A percentile compares a stretch with the other conserved stretches of the same genome.
These are phyloP conservation scores for Heritiera littoralis DNA, from an alignment of 345 rosid species.

Conservation along the genomic window DNA sequence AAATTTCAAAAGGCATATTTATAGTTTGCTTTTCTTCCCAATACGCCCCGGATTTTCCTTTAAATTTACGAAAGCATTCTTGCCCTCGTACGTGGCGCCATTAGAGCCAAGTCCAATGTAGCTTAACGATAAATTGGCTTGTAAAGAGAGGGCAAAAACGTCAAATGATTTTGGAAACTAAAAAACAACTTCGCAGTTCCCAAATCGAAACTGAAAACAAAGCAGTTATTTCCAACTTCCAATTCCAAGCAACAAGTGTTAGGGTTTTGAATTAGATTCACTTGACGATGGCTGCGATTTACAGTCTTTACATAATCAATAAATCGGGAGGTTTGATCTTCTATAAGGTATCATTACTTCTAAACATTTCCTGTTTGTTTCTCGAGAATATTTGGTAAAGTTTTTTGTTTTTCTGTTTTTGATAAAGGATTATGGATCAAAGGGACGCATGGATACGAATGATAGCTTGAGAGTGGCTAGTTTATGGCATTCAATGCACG, in stretches of 20 bases:
- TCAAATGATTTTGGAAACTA: not conserved
- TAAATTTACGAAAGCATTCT: not conserved
- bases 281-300: slow-evolving; percentile 65
- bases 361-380: slow-evolving; percentile 18
- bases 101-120: not conserved
- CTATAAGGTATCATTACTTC: slow-evolving; percentile 57
- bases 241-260: not conserved
- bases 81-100: not conserved
- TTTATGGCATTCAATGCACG: slow-evolving; percentile 99
- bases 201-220: not conserved
- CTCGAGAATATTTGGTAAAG: not conserved
- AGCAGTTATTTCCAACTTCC: not conserved
- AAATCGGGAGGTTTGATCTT: slow-evolving; percentile 87
- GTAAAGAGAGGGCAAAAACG: not conserved
- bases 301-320: slow-evolving; percentile 82
- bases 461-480: slow-evolving; percentile 98
- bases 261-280: slow-evolving; percentile 20
- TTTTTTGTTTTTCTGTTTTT: not conserved
- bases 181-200: not conserved
- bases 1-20: not conserved
- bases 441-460: slow-evolving; percentile 96
- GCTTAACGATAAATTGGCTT: not conserved
- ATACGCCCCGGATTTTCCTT: not conserved
- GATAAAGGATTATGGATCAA: slow-evolving; percentile 86
- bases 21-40: not conserved